Percentiles rank a stretch among this genome's conserved stretches.
Conservation (phyloP, 2,329 filamentous ascomycete genomes). For the Pseudocercospora vitis region DNA sequence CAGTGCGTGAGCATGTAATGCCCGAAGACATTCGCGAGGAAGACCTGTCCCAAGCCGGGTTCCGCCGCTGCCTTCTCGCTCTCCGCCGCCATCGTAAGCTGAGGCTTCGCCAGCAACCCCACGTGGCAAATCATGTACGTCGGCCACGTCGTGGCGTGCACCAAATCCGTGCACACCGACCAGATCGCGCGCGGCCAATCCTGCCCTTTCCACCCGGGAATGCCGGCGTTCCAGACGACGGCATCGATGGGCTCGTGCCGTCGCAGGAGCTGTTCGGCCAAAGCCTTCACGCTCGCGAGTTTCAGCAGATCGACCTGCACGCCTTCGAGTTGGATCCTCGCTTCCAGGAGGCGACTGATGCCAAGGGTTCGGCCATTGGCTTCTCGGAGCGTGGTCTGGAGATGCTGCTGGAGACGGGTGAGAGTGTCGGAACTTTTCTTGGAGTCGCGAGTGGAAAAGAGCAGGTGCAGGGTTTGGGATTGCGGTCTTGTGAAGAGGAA, state of each 20-base stretch:
- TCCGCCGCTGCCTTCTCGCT: constrained; percentile 39
- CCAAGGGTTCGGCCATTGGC: constrained; percentile 40
- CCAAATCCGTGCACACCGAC: constrained; percentile 60
- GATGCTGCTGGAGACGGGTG: constrained; percentile 51
- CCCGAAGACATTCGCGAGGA: constrained; percentile 90
- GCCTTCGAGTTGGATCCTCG: constrained; percentile 53
- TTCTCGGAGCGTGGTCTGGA: constrained; percentile 49
- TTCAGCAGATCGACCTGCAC: constrained; percentile 60
- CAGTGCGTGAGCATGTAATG: constrained; percentile 88
- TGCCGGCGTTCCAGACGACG: constrained; percentile 82
- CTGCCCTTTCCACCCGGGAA: constrained; percentile 81
- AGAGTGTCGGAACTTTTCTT: constrained; percentile 75
- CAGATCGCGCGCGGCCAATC: constrained; percentile 64
- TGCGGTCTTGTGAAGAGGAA: constrained; percentile 71
- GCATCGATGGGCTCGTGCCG: constrained; percentile 71
- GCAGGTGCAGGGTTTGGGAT: constrained; percentile 69
- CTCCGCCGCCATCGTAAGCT: constrained; percentile 44
- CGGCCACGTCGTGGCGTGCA: constrained; percentile 73
- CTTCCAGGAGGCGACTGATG: constrained; percentile 43
- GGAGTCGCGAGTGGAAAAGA: constrained; percentile 77
- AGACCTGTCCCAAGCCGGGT: constrained; percentile 73
- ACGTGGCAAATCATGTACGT: constrained; percentile 67
- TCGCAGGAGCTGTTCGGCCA: constrained; percentile 55
- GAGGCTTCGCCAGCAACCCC: constrained; percentile 55
- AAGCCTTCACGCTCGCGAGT: constrained; percentile 55